Base-by-base conservation (phyloP, 768 basidiomycete species). In the Mycena latifolia region DNA sequence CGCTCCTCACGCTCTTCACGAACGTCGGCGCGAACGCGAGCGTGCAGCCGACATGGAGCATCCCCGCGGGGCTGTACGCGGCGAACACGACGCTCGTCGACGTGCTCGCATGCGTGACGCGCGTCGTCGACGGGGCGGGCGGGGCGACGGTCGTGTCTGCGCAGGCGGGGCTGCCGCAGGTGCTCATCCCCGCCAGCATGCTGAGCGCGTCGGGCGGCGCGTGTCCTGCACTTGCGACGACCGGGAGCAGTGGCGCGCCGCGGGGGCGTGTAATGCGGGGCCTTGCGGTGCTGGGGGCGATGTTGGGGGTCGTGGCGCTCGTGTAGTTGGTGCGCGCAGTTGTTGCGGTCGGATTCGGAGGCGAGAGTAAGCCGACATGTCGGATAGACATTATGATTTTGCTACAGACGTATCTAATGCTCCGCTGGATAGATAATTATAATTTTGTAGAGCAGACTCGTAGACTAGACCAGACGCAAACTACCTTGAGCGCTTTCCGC, bases 1-100 rank as follows among this genome's bases (percentile, higher is more conserved):
- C 89, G 1, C 74, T 90, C 65, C 80, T 89, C 47, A 76, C 85
- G 8, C 82, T 89, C 35, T 72, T 89, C 65, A 85, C 89, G 5
- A 89, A 90, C 75, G 72, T 78, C 39, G 89, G 88, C 35, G 79
- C 72, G 55, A 65, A 72, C 50, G 77, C 78, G n/a, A 71, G 76
- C 17, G 72, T 74, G 6, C 59, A 70, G 12, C 73, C 76, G 27
- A 74, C 65, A 27, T 89, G 86, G 86, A 80, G 73, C 24, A 79
- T 87, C 39, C 79, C 75, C 18, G 70, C 78, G 6, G 73, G 76
- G n/a, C 67, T 80, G 2, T 88, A 82, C 77, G 63, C 73, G 25
- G 69, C 74, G 1, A 77, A 78, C 55, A 81, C 85, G 69, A 72
- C 55, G 33, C 77, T 90, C 10, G 80, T 89, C 33, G 87, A 90